Evolutionary conservation across 2,329 filamentous ascomycete genomes (phyloP).

Genomic region (Apiospora hydei): DNA sequence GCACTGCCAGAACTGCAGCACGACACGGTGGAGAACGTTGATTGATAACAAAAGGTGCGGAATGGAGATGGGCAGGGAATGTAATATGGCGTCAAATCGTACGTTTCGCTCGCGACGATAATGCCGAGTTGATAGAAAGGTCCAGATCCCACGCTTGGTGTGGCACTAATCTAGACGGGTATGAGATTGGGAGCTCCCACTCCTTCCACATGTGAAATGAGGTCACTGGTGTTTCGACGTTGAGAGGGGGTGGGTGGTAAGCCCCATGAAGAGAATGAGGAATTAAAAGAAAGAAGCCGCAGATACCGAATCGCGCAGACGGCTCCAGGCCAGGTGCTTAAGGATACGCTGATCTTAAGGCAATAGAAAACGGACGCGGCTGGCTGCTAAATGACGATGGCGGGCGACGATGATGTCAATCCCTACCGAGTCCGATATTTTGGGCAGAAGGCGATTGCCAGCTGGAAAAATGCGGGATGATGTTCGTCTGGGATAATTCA

Average conservation of each 20-base stretch:
- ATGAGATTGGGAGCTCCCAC: neutral
- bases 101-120: conserved; percentile 1
- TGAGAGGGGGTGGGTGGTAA: neutral
- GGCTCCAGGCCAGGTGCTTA: neutral
- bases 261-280: neutral
- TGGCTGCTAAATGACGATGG: neutral
- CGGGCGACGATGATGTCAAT: neutral
- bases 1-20: no score
- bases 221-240: neutral
- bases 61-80: neutral
- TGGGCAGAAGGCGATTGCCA: neutral
- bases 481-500: conserved; percentile 2
- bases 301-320: neutral
- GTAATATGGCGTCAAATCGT: conserved; percentile 7
- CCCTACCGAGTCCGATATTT: neutral
- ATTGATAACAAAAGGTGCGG: neutral
- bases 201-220: neutral
- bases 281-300: neutral
- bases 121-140: neutral
- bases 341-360: neutral
- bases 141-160: neutral
- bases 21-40: neutral
- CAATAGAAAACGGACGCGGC: neutral
- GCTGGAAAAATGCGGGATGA: neutral
- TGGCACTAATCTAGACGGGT: neutral